Base-by-base conservation (phyloP, 2,329 filamentous ascomycete genomes). In the Didymosphaeria variabile region DNA sequence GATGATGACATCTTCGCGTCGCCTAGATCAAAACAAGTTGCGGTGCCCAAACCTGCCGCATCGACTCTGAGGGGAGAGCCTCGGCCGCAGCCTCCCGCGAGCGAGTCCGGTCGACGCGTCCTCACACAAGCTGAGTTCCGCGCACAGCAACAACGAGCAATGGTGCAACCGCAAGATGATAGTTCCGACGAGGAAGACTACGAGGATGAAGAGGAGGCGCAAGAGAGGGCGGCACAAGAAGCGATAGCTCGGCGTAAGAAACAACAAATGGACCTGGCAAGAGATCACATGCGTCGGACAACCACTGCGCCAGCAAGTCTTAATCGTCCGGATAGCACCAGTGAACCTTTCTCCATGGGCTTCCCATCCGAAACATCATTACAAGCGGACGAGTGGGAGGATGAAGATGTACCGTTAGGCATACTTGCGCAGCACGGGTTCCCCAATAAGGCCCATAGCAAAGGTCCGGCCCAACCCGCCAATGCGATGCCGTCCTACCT, bases 401-500 rank as follows among this genome's bases (percentile, higher is more conserved):
- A 79, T 17, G 77, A 79, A 52, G 77, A 79, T 50, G 67, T 79
- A 26, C 77, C 77, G 31, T 64, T 79, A 12, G 77, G 74, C n/a
- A 76, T 79, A 40, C 71, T 79, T 21, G 68, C 68, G 13, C 71
- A 74, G 34, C 77, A 79, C 62, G 75, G 75, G 32, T 78, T 78
- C 53, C 76, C 77, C 9, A 74, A 64, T 57, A 64, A 67, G 49
- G 54, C 64, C 42, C 71, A 70, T 34, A 70, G 67, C 61, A 68
- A 65, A 36, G 56, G 65, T 2, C 75, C 75, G 8, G 70, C 60
- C 19, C 71, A 74, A 55, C 74, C 74, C 15, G 45, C 67, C 8
- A 74, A 77, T 44, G 67, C 71, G 5, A 70, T 71, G 29, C 75
- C 76, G 2, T 78, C 76, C 1, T 76, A 76, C 56, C 69, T 74